These are phyloP conservation scores for Neurospora crassa DNA, from an alignment of 2,329 filamentous ascomycete species.

Conservation along the genomic window DNA sequence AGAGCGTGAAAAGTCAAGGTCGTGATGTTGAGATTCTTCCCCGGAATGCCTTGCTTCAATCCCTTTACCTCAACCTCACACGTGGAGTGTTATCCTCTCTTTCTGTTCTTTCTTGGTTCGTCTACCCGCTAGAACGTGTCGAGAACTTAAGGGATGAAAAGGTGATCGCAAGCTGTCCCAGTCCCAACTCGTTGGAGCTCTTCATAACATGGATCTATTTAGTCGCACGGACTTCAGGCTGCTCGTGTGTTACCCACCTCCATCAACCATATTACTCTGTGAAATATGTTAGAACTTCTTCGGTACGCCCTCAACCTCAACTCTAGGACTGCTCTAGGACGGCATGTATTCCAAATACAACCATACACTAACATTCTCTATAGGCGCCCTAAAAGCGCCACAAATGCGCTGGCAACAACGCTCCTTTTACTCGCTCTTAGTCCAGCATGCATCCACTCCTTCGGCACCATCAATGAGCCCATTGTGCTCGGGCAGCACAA, in stretches of 20 bases:
- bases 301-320: neutral
- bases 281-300: neutral
- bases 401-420: neutral
- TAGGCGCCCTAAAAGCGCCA: neutral
- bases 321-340: neutral
- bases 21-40: neutral
- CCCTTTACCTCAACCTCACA: neutral
- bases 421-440: neutral
- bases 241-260: neutral
- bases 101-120: neutral
- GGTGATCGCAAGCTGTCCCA: neutral
- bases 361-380: neutral
- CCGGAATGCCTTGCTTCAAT: neutral
- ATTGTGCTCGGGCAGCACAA: constrained; percentile 15
- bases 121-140: neutral
- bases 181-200: neutral
- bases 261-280: neutral
- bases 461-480: constrained; percentile 18
- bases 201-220: neutral
- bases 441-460: neutral
- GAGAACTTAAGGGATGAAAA: neutral
- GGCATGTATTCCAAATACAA: neutral
- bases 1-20: neutral
- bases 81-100: neutral
- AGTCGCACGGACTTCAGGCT: neutral